Evolutionary conservation across 305 asterid species (phyloP), one percentile per base, ranked within the genome.

Genomic region (Salvia sclarea): DNA sequence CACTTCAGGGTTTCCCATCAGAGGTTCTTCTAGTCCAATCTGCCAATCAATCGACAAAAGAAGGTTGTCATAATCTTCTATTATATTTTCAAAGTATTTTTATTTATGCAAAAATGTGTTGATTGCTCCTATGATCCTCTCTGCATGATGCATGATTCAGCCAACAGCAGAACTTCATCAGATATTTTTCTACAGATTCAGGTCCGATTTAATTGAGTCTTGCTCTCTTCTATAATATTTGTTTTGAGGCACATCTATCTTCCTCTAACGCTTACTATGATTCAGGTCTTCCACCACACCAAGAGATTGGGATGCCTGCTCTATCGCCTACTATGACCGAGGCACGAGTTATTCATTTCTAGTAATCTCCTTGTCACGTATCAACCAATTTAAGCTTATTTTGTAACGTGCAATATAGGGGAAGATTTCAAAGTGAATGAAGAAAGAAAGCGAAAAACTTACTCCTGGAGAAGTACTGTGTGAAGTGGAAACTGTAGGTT

Each of bases 321-420:
- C 87, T 95, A 50, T 95, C 99, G 71, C 99, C 99, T 69, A 95
- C 99, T 61, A 95, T 95, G 99, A 88, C 94, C 0, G 99, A 95
- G 95, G 99, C 78, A 81, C 43, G 83, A 50, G 31, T 14, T 74
- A 12, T 70, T 47, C 77, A 7, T 70, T 47, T 59, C 61, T 50
- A 28, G 58, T 41, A 37, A 14, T 56, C 52, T 55, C 64, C 41
- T 60, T 38, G 48, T 38, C 24, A 18, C 47, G 31, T 48, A 20
- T 47, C 70, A 58, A 8, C 45, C 21, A 30, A 53, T 66, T 68
- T 49, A 41, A 21, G 61, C 72, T 44, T 24, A 70, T 6, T 63
- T 66, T 67, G 61, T 69, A 54, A 41, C 41, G 22, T 75, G 58
- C 57, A 14, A 71, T 83, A 55, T 77, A 95, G 99, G 99, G 99